Evolutionary conservation across 2,329 filamentous ascomycete species (phyloP).

Genomic region (Colletotrichum sp.): DNA sequence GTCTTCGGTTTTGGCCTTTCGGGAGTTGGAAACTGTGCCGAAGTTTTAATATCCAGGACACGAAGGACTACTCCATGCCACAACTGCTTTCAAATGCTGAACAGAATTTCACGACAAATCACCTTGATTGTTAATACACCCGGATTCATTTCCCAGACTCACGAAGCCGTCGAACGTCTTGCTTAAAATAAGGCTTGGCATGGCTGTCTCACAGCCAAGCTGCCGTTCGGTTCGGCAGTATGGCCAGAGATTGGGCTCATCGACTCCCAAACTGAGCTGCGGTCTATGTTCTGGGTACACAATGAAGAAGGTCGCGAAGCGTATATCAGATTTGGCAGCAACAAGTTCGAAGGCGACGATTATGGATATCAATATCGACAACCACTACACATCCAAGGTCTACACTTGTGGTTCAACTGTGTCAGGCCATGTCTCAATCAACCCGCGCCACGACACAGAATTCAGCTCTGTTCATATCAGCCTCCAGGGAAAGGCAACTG

Average conservation of each 20-base stretch:
- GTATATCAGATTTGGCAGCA: neutral
- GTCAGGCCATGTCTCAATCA: conserved; percentile 53
- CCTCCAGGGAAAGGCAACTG: conserved; percentile 54
- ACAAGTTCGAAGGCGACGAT: conserved; percentile 3
- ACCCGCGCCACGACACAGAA: conserved; percentile 45
- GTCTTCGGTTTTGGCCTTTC: neutral
- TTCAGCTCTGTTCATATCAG: conserved; percentile 59
- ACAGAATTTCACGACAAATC: neutral
- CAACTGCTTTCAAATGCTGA: neutral
- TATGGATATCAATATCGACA: conserved; percentile 54
- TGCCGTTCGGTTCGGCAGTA: neutral
- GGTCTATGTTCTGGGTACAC: neutral
- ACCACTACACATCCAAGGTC: conserved; percentile 59
- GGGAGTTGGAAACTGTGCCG: neutral
- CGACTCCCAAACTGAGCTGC: neutral
- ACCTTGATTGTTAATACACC: neutral
- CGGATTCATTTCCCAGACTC: neutral
- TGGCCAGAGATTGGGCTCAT: neutral
- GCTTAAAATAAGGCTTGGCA: neutral
- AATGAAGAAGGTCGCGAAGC: neutral
- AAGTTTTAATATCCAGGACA: neutral
- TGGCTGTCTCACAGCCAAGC: neutral
- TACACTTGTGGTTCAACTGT: conserved; percentile 60
- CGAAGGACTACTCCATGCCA: neutral
- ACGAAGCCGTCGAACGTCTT: neutral